Percentiles rank a stretch among this genome's conserved stretches.
These are phyloP conservation scores for Xylaria sp. DNA, from an alignment of 2,329 filamentous ascomycete genomes.

Conservation along the genomic window DNA sequence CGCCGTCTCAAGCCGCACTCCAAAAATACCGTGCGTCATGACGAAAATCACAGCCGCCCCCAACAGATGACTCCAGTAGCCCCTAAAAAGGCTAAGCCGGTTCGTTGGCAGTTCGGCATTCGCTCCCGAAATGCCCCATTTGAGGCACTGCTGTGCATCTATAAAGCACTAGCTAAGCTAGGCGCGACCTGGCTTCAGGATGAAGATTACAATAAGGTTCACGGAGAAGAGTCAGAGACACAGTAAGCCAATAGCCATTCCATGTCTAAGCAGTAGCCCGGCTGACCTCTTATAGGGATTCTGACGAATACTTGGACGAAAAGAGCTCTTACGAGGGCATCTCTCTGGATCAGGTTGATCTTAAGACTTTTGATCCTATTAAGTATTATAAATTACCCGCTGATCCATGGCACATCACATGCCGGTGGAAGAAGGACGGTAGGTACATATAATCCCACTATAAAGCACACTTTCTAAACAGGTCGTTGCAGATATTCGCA, in stretches of 20 bases:
- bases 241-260: slow-evolving; percentile 41
- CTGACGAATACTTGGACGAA: slow-evolving; percentile 18
- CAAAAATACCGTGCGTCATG: slow-evolving; percentile 70
- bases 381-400: slow-evolving; percentile 83
- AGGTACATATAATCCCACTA: slow-evolving; percentile 53
- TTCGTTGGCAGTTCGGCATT: slow-evolving; percentile 98
- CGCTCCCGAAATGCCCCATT: slow-evolving; percentile 91
- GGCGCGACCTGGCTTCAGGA: slow-evolving; percentile 85
- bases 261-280: not conserved
- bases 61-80: slow-evolving; percentile 69
- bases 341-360: slow-evolving; percentile 39
- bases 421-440: slow-evolving; percentile 85
- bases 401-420: slow-evolving; percentile 93
- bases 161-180: slow-evolving; percentile 86
- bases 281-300: slow-evolving; percentile 30
- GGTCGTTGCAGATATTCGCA: slow-evolving; percentile 47
- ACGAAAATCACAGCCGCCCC: slow-evolving; percentile 65
- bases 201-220: slow-evolving; percentile 60
- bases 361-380: slow-evolving; percentile 54
- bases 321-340: slow-evolving; percentile 40
- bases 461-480: slow-evolving; percentile 43
- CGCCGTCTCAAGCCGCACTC: slow-evolving; percentile 86
- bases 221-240: slow-evolving; percentile 51
- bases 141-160: slow-evolving; percentile 93
- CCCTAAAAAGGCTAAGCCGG: slow-evolving; percentile 75